phyloP scores from a whole-genome alignment of 345 rosid species.

The Gossypium ekmanianum region DNA sequence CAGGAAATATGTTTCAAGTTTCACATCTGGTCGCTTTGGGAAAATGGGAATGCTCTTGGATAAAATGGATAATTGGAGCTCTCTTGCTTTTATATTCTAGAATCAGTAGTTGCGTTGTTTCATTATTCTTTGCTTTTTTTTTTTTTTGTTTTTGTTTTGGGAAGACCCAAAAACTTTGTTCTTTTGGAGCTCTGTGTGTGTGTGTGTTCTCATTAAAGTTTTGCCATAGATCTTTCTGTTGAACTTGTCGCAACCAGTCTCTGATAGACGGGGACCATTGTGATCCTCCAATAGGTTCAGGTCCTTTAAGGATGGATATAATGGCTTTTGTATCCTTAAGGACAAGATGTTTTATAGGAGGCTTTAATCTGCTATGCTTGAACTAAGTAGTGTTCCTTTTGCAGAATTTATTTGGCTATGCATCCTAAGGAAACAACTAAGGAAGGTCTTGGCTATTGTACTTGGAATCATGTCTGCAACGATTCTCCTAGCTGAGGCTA shows the following conservation, averaged over 20 bases:
- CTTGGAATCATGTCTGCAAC: constrained; percentile 83
- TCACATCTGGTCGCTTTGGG: constrained; percentile 62
- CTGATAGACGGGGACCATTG: too few relatives aligned
- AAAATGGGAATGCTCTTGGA: constrained; percentile 62
- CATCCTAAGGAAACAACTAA: constrained; percentile 56
- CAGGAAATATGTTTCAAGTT: constrained; percentile 92
- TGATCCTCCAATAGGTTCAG: too few relatives aligned
- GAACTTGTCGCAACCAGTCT: too few relatives aligned
- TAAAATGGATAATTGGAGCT: constrained; percentile 48
- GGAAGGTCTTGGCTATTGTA: constrained; percentile 61
- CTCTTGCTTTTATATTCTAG: constrained; percentile 1
- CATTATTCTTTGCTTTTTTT: not conserved
- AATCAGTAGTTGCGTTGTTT: constrained; percentile 4
- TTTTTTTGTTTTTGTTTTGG: too few relatives aligned
- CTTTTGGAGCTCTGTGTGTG: not conserved
- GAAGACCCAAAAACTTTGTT: not conserved
- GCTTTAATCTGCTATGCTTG: not conserved
- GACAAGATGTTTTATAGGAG: not conserved
- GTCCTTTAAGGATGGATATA: not conserved
- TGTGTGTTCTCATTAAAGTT: too few relatives aligned
- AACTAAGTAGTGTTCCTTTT: constrained; percentile 15
- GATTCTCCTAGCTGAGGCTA: constrained; percentile 95
- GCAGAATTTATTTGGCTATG: constrained; percentile 94
- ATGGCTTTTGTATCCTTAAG: not conserved
- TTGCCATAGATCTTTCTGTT: too few relatives aligned